These are phyloP conservation scores for Metschnikowia orientalis DNA, from an alignment of 805 yeast genomes.

Conservation along the genomic window DNA sequence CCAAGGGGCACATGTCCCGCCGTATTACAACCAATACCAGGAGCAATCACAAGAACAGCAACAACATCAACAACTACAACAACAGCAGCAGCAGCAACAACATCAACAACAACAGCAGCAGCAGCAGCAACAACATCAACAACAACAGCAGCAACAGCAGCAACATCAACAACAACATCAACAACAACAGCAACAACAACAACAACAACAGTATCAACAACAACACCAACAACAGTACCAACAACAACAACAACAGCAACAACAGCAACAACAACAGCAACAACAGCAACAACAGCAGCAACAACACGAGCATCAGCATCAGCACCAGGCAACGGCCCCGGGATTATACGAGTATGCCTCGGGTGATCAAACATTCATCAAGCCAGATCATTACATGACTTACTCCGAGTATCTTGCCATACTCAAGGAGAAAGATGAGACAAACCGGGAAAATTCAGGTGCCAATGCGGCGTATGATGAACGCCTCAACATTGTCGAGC, in stretches of 20 bases:
- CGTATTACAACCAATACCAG: too few relatives aligned
- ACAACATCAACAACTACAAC: too few relatives aligned
- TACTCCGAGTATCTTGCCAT: slow-evolving; percentile 37
- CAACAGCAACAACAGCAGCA: slow-evolving; percentile 2
- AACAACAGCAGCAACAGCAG: too few relatives aligned
- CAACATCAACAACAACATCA: slow-evolving; percentile 2
- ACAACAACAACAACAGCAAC: slow-evolving; percentile 4
- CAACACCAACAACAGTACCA: slow-evolving; percentile 2
- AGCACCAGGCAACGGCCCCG: not conserved
- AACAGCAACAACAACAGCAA: slow-evolving; percentile 5
- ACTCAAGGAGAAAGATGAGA: slow-evolving; percentile 18
- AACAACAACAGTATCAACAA: slow-evolving; percentile 1
- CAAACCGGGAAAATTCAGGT: slow-evolving; percentile 10
- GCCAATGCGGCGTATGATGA: slow-evolving; percentile 33
- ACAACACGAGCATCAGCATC: slow-evolving; percentile 2
- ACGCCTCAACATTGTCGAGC: slow-evolving; percentile 72
- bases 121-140: too few relatives aligned
- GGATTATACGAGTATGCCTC: not conserved
- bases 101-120: too few relatives aligned
- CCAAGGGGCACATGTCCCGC: too few relatives aligned
- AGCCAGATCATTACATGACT: slow-evolving; percentile 42
- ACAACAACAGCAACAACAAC: slow-evolving; percentile 4
- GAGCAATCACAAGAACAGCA: too few relatives aligned
- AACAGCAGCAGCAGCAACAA: too few relatives aligned
- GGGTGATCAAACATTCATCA: slow-evolving; percentile 8